Evolutionary conservation across 176 grass and related monocot species (phyloP).

Genomic region (Zea luxurians): DNA sequence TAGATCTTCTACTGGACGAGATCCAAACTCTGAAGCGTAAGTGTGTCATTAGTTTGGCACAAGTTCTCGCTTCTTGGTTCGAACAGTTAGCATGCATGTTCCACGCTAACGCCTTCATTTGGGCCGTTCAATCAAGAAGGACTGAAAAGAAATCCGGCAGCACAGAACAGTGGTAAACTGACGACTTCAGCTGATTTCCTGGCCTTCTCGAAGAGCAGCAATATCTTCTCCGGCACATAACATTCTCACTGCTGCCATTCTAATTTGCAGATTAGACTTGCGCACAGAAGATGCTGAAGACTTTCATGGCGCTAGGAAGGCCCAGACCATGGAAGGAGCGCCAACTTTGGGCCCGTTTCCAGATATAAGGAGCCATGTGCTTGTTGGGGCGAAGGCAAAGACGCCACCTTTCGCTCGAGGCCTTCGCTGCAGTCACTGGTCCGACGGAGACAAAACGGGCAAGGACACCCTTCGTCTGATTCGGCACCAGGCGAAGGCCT

Average conservation of each 20-base stretch:
- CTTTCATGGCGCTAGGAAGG: too few species aligned
- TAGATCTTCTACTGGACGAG: conserved; percentile 79
- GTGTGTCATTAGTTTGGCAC: conserved; percentile 2
- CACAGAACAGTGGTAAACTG: conserved; percentile 74
- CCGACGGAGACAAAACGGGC: too few species aligned
- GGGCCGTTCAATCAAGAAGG: conserved; percentile 45
- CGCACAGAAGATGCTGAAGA: too few species aligned
- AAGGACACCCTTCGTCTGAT: too few species aligned
- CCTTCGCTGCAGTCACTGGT: too few species aligned
- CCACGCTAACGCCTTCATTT: neutral
- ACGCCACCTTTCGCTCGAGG: too few species aligned
- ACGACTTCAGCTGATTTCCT: conserved; percentile 65
- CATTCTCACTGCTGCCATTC: neutral
- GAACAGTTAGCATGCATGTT: neutral
- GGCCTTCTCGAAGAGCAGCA: conserved; percentile 61
- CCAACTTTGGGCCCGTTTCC: too few species aligned
- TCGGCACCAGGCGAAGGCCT: too few species aligned
- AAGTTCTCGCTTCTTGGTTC: neutral
- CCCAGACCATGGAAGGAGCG: too few species aligned
- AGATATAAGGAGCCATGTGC: too few species aligned
- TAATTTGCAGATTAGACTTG: neutral
- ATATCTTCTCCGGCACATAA: conserved; percentile 70
- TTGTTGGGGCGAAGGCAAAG: too few species aligned
- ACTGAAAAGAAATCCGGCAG: conserved; percentile 75
- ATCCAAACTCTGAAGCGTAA: conserved; percentile 79